Percentiles rank a stretch among this genome's conserved stretches.
phyloP scores from a whole-genome alignment of 495 filamentous ascomycete genomes.

The Glutinoglossum americanum region DNA sequence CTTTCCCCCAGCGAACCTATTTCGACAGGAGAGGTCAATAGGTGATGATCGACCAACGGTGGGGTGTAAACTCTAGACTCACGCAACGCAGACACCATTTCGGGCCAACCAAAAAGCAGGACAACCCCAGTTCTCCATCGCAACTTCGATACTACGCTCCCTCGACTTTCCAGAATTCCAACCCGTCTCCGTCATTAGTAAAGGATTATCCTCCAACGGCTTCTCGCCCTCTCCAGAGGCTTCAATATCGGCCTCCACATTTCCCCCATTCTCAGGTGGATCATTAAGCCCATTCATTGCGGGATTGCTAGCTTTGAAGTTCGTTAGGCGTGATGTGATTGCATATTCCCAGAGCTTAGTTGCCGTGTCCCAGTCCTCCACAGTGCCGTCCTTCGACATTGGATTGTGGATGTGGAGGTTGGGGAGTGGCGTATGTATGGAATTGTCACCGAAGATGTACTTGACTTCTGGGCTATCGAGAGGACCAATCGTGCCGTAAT shows the following conservation, averaged over 20 bases:
- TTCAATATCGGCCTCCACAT: slow-evolving; percentile 45
- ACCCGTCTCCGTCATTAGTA: slow-evolving; percentile 83
- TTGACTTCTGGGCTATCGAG: slow-evolving; percentile 30
- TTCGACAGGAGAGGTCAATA: neutral
- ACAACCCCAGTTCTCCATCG: slow-evolving; percentile 85
- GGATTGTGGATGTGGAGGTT: slow-evolving; percentile 72
- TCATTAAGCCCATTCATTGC: slow-evolving; percentile 60
- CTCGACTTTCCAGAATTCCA: slow-evolving; percentile 77
- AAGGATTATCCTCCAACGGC: slow-evolving; percentile 64
- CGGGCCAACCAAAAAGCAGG: slow-evolving; percentile 82
- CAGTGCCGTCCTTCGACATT: slow-evolving; percentile 70
- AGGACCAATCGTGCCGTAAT: slow-evolving; percentile 44
- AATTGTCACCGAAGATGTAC: slow-evolving; percentile 65
- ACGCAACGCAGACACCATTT: slow-evolving; percentile 42
- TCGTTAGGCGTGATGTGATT: slow-evolving; percentile 58
- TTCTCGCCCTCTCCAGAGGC: slow-evolving; percentile 47
- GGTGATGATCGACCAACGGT: neutral
- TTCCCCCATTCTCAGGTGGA: slow-evolving; percentile 27
- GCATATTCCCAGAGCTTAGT: slow-evolving; percentile 76
- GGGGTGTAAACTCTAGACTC: slow-evolving; percentile 13
- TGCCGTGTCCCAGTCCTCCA: slow-evolving; percentile 91
- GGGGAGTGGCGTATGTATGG: slow-evolving; percentile 52
- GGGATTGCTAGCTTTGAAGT: slow-evolving; percentile 36
- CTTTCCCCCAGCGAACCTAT: slow-evolving; percentile 69
- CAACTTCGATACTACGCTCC: slow-evolving; percentile 81